Evolutionary conservation across 1,284 basidiomycete species (phyloP), one percentile per base, ranked within the genome.

Genomic region (Trametes sp.): DNA sequence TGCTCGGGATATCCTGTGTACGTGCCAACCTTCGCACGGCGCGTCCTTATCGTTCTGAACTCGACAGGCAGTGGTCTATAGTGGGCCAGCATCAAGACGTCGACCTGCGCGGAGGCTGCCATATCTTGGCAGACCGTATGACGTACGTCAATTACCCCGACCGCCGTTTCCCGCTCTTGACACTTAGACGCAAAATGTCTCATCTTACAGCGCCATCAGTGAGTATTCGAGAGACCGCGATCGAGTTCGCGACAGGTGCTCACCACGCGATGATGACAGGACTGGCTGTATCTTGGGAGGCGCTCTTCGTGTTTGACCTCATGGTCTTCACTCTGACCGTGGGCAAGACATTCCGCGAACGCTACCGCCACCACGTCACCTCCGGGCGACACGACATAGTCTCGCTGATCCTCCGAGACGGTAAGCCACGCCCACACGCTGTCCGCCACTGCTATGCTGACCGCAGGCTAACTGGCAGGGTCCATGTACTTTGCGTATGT

Each of bases 401-500:
- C 14, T 63, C 71, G 23, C 63, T 75, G 23, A 61, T 75, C 16
- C 62, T 72, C 42, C 68, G 75, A 49, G 73, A 76, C 41, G 75
- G 75, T 75, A 48, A 19, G 64, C 56, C 5, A n/a, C 57, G 38
- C 16, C 4, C 36, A 9, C 41, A 26, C 26, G 33, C 57, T 41
- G 38, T 41, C 38, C 19, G 38, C 38, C 38, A 16, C 38, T 19
- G 16, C 38, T 6, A 14, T n/a, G 38, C 38, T 59, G 31, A 56
- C 24, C 29, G 26, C 31, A 11, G n/a, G 49, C 29, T 36, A 28
- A 33, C 11, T 33, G 21, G 16, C 62, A 76, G 75, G 74, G 54
- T 70, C 74, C 8, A 46, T 75, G 54, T 76, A 74, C 55, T 75
- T 75, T 48, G 73, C 68, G 75, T 76, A 54, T 59, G 75, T 69